phyloP scores from a whole-genome alignment of 495 filamentous ascomycete species.

The Pseudoneurospora amorphoporcata region DNA sequence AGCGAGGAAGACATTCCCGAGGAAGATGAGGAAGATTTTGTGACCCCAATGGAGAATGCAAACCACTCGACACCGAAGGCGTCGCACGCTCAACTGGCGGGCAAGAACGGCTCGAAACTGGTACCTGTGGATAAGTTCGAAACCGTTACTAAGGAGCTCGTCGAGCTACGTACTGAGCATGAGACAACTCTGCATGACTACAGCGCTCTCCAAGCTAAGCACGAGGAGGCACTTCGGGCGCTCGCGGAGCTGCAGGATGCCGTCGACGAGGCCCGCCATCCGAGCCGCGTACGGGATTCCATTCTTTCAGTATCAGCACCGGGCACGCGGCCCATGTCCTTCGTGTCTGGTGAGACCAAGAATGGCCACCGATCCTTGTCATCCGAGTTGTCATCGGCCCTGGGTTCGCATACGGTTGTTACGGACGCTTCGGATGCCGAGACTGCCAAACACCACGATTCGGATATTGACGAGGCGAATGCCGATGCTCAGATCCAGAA shows the following conservation, averaged over 20 bases:
- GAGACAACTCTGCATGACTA: slow-evolving; percentile 74
- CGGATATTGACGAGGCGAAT: slow-evolving; percentile 22
- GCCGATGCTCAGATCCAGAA: slow-evolving; percentile 54
- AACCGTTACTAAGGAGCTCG: slow-evolving; percentile 81
- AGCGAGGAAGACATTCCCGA: slow-evolving; percentile 24
- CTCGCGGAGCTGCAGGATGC: slow-evolving; percentile 77
- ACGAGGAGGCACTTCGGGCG: slow-evolving; percentile 76
- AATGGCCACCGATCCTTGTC: slow-evolving; percentile 82
- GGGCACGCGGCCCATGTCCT: slow-evolving; percentile 68
- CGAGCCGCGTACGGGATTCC: slow-evolving; percentile 40
- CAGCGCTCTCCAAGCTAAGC: slow-evolving; percentile 75
- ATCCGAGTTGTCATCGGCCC: slow-evolving; percentile 89
- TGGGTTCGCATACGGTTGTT: slow-evolving; percentile 63
- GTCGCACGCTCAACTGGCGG: slow-evolving; percentile 11
- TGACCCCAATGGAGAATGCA: slow-evolving; percentile 21
- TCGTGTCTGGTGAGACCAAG: slow-evolving; percentile 78
- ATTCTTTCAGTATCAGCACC: slow-evolving; percentile 45
- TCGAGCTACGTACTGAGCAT: slow-evolving; percentile 83
- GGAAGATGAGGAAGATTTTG: slow-evolving; percentile 22
- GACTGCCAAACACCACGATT: slow-evolving; percentile 23
- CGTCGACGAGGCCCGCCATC: slow-evolving; percentile 71
- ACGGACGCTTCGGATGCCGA: slow-evolving; percentile 48
- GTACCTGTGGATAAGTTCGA: slow-evolving; percentile 83
- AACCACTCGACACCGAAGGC: slow-evolving; percentile 20
- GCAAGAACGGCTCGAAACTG: slow-evolving; percentile 41